Percentiles rank a stretch among this genome's conserved stretches.
phyloP scores from a whole-genome alignment of 306 rosid genomes.

The Quercus glauca region DNA sequence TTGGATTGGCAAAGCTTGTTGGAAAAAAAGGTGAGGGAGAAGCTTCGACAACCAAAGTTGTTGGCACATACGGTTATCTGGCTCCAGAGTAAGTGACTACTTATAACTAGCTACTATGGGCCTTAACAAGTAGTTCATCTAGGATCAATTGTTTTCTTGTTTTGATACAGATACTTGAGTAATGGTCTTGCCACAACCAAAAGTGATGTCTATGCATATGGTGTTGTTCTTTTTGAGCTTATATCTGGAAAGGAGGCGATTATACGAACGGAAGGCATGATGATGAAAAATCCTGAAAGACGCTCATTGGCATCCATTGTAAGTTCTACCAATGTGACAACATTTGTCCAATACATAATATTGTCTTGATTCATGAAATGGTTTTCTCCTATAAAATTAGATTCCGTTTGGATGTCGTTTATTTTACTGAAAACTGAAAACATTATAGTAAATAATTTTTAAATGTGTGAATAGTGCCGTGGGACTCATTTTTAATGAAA shows the following conservation, averaged over 20 bases:
- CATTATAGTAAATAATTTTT: too few relatives aligned
- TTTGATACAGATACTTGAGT: slow-evolving; percentile 71
- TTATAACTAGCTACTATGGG: background rate
- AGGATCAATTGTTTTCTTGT: slow-evolving; percentile 16
- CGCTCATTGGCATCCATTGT: slow-evolving; percentile 90
- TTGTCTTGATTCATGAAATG: too few relatives aligned
- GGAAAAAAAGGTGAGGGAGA: slow-evolving; percentile 84
- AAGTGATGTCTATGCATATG: slow-evolving; percentile 93
- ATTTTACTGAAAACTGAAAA: too few relatives aligned
- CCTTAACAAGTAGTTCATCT: background rate
- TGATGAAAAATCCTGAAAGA: slow-evolving; percentile 70
- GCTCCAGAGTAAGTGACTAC: slow-evolving; percentile 85
- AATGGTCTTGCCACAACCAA: slow-evolving; percentile 88
- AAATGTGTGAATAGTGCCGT: too few relatives aligned
- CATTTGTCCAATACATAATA: background rate
- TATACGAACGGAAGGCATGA: slow-evolving; percentile 67
- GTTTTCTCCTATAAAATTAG: too few relatives aligned
- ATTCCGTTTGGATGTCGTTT: too few relatives aligned
- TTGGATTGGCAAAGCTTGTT: slow-evolving; percentile 91
- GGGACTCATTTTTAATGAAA: too few relatives aligned
- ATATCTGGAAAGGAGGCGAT: slow-evolving; percentile 89
- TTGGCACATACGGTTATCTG: slow-evolving; percentile 95
- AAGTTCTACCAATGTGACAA: slow-evolving; percentile 35
- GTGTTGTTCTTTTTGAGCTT: slow-evolving; percentile 88
- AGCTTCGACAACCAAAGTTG: slow-evolving; percentile 76